Evolutionary conservation across 495 filamentous ascomycete species (phyloP).

Genomic region (Penicillium nucicola): DNA sequence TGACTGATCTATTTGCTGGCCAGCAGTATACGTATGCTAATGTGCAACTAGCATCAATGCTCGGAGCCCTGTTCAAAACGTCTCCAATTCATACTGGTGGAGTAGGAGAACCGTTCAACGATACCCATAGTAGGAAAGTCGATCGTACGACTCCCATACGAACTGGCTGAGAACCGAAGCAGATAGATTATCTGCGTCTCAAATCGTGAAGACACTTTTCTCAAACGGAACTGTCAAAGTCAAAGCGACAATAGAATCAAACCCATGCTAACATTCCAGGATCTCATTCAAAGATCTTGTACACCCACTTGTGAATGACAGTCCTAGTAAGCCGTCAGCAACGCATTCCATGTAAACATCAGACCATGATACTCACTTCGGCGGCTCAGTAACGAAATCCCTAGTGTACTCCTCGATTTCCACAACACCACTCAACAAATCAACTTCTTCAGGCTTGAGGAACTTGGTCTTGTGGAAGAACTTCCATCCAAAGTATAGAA

Average conservation of each 20-base stretch:
- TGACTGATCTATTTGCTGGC: too few relatives aligned
- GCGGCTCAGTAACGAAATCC: constrained; percentile 55
- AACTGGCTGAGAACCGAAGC: too few relatives aligned
- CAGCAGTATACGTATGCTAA: too few relatives aligned
- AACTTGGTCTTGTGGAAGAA: constrained; percentile 60
- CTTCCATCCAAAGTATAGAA: constrained; percentile 71
- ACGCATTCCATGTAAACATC: background rate
- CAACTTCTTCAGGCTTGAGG: constrained; percentile 55
- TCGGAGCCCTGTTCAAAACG: too few relatives aligned
- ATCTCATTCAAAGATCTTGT: constrained; percentile 15
- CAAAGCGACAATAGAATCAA: background rate
- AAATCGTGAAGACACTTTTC: too few relatives aligned
- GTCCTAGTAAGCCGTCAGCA: constrained; percentile 21
- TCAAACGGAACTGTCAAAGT: too few relatives aligned
- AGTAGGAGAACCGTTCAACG: too few relatives aligned
- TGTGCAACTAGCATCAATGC: too few relatives aligned
- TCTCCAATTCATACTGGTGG: too few relatives aligned
- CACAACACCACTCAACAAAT: constrained; percentile 60
- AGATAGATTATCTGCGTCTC: too few relatives aligned
- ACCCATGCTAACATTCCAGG: background rate
- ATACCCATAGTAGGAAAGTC: too few relatives aligned
- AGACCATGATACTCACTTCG: constrained; percentile 46
- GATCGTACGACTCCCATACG: too few relatives aligned
- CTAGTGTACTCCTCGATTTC: constrained; percentile 73
- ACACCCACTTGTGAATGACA: constrained; percentile 19